These are phyloP conservation scores for Xanthoparmelia taractica DNA, from an alignment of 495 filamentous ascomycete genomes.

Conservation along the genomic window DNA sequence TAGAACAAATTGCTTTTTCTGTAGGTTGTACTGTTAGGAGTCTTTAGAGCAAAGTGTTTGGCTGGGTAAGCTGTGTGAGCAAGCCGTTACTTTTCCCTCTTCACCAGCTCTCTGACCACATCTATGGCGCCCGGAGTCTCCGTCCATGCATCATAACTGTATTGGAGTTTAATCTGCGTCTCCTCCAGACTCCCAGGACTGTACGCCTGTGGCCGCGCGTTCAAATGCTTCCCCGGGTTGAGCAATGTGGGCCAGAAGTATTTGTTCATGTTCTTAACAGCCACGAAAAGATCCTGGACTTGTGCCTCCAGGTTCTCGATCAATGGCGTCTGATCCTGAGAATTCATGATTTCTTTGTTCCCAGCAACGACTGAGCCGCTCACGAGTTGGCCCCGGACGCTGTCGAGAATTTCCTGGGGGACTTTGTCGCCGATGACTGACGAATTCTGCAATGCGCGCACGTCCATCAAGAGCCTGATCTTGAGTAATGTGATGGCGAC, in stretches of 20 bases:
- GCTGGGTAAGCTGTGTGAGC: no score
- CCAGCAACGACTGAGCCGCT: slow-evolving; percentile 6
- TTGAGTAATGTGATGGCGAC: slow-evolving; percentile 35
- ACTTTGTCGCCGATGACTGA: slow-evolving; percentile 20
- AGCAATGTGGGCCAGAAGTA: slow-evolving; percentile 33
- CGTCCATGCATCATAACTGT: slow-evolving; percentile 34
- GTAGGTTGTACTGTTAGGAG: no score
- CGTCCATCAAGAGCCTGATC: slow-evolving; percentile 32
- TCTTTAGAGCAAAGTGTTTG: no score
- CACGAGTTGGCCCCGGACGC: slow-evolving; percentile 14
- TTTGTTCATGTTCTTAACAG: slow-evolving; percentile 25
- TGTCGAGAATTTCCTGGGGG: slow-evolving; percentile 28
- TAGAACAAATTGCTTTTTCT: no score
- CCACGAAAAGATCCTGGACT: slow-evolving; percentile 23
- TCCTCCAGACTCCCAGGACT: slow-evolving; percentile 26
- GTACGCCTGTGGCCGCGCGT: slow-evolving; percentile 20
- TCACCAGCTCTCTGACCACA: slow-evolving; percentile 20
- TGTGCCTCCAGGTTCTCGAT: slow-evolving; percentile 28
- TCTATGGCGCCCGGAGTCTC: slow-evolving; percentile 36
- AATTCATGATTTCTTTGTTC: slow-evolving; percentile 18
- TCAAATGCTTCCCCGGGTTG: slow-evolving; percentile 29
- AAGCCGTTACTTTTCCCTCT: background rate
- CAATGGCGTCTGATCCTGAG: slow-evolving; percentile 8
- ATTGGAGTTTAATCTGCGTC: slow-evolving; percentile 31
- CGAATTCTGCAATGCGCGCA: slow-evolving; percentile 29